Conservation (phyloP, 2,329 filamentous ascomycete species). For the Fusarium sambucinum region DNA sequence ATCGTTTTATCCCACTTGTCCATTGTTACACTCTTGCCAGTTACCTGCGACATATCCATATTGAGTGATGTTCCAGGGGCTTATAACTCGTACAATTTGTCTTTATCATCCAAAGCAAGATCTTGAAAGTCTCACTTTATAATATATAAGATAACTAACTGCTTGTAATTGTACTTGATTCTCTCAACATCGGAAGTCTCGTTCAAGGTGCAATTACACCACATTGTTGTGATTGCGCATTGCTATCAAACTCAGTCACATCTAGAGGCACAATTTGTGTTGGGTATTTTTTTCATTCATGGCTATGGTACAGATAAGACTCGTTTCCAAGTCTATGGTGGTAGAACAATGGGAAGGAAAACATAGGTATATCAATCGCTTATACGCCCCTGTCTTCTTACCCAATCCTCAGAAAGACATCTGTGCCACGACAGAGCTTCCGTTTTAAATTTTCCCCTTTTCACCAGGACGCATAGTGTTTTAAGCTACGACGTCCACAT, state of each 20-base stretch:
- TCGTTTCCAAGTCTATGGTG: slow-evolving; percentile 51
- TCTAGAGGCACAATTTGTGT: neutral
- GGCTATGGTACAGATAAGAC: slow-evolving; percentile 55
- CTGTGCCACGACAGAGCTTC: slow-evolving; percentile 30
- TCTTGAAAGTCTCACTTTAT: neutral
- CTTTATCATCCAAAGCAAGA: neutral
- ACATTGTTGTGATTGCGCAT: neutral
- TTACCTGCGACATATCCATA: neutral
- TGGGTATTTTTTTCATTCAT: slow-evolving; percentile 45
- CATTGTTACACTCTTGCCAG: neutral
- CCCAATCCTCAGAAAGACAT: slow-evolving; percentile 31
- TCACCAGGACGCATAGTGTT: slow-evolving; percentile 24
- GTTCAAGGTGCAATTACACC: neutral
- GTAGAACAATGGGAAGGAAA: slow-evolving; percentile 47
- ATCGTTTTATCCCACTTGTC: slow-evolving; percentile 13
- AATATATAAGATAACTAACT: too few species aligned
- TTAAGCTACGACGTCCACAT: slow-evolving; percentile 8
- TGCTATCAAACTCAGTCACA: neutral
- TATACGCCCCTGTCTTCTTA: slow-evolving; percentile 31
- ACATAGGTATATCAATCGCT: slow-evolving; percentile 44
- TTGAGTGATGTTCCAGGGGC: neutral
- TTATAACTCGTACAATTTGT: neutral
- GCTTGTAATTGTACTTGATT: neutral
- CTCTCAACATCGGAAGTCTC: neutral
- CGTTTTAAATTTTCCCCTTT: slow-evolving; percentile 34